Evolutionary conservation across 495 filamentous ascomycete genomes (phyloP).

Genomic region (Pyrenula massariospora): DNA sequence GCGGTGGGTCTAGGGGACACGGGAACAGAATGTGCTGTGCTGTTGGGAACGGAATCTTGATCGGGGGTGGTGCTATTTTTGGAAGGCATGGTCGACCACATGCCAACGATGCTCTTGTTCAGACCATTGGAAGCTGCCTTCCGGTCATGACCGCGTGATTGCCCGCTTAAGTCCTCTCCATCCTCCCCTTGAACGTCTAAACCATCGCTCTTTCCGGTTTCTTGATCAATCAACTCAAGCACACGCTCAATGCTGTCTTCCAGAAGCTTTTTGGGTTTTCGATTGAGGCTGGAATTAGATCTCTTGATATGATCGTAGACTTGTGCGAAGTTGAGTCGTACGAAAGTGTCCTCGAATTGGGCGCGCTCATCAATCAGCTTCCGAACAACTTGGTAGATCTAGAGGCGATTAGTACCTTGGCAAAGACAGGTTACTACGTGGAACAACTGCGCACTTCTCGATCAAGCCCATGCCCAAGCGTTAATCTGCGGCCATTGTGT

Average conservation of each 20-base stretch:
- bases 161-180: constrained; percentile 49
- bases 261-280: constrained; percentile 66
- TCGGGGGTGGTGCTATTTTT: constrained; percentile 24
- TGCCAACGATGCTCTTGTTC: constrained; percentile 61
- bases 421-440: too few relatives aligned
- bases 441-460: too few relatives aligned
- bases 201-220: constrained; percentile 39
- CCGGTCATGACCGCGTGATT: constrained; percentile 5
- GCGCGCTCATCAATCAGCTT: constrained; percentile 57
- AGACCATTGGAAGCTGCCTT: constrained; percentile 51
- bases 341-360: constrained; percentile 28
- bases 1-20: constrained; percentile 10
- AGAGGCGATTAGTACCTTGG: too few relatives aligned
- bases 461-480: too few relatives aligned
- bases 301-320: constrained; percentile 69
- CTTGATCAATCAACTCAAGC: constrained; percentile 59
- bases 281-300: constrained; percentile 74
- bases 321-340: constrained; percentile 41
- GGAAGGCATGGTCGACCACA: constrained; percentile 44
- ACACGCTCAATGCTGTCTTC: constrained; percentile 83
- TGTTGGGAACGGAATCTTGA: constrained; percentile 14
- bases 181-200: constrained; percentile 50
- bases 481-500: too few relatives aligned
- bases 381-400: constrained; percentile 65
- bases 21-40: constrained; percentile 3